Evolutionary conservation across 768 basidiomycete species (phyloP), one percentile per base, ranked within the genome.

Genomic region (Collybiopsis confluens): DNA sequence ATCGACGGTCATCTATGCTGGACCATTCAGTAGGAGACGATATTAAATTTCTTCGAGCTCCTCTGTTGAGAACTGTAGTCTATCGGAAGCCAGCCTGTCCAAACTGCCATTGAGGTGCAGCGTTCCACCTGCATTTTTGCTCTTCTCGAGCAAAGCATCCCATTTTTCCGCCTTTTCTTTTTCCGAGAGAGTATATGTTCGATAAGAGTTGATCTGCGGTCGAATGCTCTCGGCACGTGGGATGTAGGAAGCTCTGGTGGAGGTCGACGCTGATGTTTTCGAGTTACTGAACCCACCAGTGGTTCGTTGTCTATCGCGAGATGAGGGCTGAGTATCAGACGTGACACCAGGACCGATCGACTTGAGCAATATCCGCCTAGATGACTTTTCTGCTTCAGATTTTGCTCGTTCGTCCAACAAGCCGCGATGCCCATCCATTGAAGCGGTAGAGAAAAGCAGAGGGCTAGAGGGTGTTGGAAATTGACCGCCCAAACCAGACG

Each of bases 111-210:
- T 78, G 5, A 90, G 62, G 59, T 82, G 85, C 52, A 90, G 63
- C 49, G 89, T 91, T 41, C 89, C 89, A 1, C 89, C 89, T 1
- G 89, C 89, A 47, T 68, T 67, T 38, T 76, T 85, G 60, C 88
- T 89, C 59, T 78, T 73, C 63, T 80, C 76, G 56, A 90, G 66
- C 52, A 90, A 61, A 56, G 83, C 83, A 52, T 86, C 78, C 88
- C 87, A 90, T 60, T 79, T 80, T 11, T 77, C 80, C 6, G 77
- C 76, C 71, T 91, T 91, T 69, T 91, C 86, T 60, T 79, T 68
- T 63, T 88, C 85, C 23, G 81, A 81, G 64, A 84, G 65, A 21
- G 18, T 35, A n/a, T 23, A 37, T 16, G 42, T 53, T 21, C 23
- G 50, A 33, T 33, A 13, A 21, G 40, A 11, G n/a, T 16, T 37